These are phyloP conservation scores for Erodium moschatum DNA, from an alignment of 441 rosid species.

Conservation along the genomic window DNA sequence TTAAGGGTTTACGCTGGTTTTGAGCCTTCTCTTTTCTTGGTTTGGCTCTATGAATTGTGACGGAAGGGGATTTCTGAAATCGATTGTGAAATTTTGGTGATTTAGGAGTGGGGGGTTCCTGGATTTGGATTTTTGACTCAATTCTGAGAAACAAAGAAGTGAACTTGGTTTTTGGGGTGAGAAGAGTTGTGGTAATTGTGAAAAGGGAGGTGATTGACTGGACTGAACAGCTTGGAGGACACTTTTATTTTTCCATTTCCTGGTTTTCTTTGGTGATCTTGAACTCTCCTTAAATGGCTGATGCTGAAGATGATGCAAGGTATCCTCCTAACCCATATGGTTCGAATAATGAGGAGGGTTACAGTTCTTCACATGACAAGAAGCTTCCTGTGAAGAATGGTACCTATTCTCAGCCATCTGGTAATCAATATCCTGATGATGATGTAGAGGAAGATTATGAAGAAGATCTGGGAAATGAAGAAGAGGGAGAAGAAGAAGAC, in stretches of 20 bases:
- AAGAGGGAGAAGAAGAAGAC: conserved; percentile 35
- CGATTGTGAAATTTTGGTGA: not conserved
- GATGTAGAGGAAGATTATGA: conserved; percentile 34
- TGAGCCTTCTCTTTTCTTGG: not conserved
- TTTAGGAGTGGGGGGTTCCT: not conserved
- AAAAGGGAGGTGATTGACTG: not conserved
- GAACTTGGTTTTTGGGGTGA: not conserved
- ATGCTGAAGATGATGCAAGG: conserved; percentile 61
- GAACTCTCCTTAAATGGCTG: conserved; percentile 48
- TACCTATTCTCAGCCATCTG: conserved; percentile 27
- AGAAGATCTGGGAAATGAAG: conserved; percentile 27
- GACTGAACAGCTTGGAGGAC: not conserved
- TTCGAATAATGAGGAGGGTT: too few species aligned
- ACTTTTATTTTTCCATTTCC: not conserved
- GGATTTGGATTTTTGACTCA: not conserved
- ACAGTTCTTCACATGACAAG: conserved; percentile 18
- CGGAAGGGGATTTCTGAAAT: not conserved
- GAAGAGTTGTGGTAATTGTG: not conserved
- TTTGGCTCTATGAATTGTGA: not conserved
- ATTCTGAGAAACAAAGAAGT: not conserved
- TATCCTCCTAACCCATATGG: conserved; percentile 48
- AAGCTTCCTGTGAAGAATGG: conserved; percentile 44
- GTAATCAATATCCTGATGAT: conserved; percentile 27
- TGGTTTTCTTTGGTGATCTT: not conserved
- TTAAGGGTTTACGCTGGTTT: not conserved